These are phyloP conservation scores for Medicago lupulina DNA, from an alignment of 306 rosid species.

Conservation along the genomic window DNA sequence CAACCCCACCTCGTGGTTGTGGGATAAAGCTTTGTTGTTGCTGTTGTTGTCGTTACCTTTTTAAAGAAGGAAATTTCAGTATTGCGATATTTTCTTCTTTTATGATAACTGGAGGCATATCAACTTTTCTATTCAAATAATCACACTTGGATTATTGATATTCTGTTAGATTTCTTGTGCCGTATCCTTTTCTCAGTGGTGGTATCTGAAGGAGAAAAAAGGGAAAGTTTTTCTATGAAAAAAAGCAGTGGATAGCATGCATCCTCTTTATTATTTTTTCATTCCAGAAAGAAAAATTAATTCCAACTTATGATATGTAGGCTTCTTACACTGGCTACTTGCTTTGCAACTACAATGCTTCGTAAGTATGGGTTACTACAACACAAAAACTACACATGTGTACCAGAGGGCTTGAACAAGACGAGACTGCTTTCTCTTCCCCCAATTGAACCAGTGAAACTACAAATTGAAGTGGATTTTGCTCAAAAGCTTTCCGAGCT, in stretches of 20 bases:
- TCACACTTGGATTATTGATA: conserved; percentile 22
- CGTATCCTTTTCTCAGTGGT: conserved; percentile 14
- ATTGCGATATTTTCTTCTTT: conserved; percentile 6
- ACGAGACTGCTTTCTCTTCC: conserved; percentile 62
- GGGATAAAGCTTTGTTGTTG: not conserved
- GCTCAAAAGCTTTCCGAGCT: conserved; percentile 77
- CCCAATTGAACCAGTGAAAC: conserved; percentile 54
- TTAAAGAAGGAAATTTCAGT: conserved; percentile 11
- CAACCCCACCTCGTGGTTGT: not conserved
- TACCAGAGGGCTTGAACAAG: conserved; percentile 47
- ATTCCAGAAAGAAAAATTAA: not conserved
- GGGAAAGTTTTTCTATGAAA: conserved; percentile 5
- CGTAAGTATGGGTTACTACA: conserved; percentile 77
- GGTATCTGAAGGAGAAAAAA: conserved; percentile 21
- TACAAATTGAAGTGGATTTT: conserved; percentile 56
- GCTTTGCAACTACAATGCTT: conserved; percentile 88
- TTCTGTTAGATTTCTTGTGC: conserved; percentile 36
- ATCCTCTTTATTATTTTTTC: not conserved
- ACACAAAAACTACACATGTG: conserved; percentile 51
- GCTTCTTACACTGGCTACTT: conserved; percentile 83
- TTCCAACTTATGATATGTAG: conserved; percentile 51
- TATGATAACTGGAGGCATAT: not conserved
- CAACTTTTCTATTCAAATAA: conserved; percentile 25
- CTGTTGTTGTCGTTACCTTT: not conserved
- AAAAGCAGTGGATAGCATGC: conserved; percentile 16